Conservation (phyloP, 2,329 filamentous ascomycete genomes). For the Raffaelea albimanens region DNA sequence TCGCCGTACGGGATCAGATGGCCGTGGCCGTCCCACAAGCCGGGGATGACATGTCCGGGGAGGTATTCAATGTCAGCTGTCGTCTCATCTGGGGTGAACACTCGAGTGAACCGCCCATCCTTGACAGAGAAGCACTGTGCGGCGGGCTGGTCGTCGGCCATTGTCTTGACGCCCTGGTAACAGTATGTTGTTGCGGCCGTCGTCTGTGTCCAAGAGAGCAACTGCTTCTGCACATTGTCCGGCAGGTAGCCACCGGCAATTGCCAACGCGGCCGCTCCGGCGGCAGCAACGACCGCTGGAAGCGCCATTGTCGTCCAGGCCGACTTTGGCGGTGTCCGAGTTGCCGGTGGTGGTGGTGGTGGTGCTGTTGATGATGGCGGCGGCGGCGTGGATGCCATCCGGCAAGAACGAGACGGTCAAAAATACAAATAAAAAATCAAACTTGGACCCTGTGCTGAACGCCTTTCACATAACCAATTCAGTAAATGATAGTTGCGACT, state of each 20-base stretch:
- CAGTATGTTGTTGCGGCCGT: constrained; percentile 24
- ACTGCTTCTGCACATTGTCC: background rate
- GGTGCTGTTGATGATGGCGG: background rate
- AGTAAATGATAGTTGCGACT: no score
- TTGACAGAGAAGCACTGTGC: constrained; percentile 48
- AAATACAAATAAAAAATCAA: no score
- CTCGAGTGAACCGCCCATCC: constrained; percentile 39
- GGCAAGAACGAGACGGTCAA: no score
- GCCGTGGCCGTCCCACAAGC: constrained; percentile 63
- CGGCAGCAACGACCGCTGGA: background rate
- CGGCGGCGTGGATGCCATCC: background rate
- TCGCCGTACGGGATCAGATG: constrained; percentile 58
- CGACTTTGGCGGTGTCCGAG: background rate
- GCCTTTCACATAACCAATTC: no score
- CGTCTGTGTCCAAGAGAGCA: background rate
- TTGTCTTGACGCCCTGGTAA: constrained; percentile 33
- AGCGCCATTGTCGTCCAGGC: background rate
- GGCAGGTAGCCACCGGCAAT: background rate
- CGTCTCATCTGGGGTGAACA: constrained; percentile 28
- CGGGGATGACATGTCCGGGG: constrained; percentile 51
- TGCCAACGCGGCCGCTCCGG: background rate
- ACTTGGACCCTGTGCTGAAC: no score
- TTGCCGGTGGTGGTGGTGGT: background rate
- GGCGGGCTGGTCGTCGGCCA: constrained; percentile 24
- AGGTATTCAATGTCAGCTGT: constrained; percentile 17